Percentiles rank a stretch among this genome's conserved stretches.
Conservation (phyloP, 75 land plant species). For the Selaginella tamariscina region DNA sequence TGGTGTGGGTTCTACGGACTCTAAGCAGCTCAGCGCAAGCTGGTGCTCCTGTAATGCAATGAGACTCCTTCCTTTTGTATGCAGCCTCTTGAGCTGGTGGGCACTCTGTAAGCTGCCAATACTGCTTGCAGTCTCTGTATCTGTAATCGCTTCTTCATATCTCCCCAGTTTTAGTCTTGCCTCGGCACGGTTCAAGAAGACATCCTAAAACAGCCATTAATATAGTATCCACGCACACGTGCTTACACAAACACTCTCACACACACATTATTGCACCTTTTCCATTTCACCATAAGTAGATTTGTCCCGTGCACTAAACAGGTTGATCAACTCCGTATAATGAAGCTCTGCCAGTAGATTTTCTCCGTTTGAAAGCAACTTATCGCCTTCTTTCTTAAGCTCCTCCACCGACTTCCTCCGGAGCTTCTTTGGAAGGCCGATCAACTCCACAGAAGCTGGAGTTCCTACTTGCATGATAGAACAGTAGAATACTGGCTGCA, state of each 20-base stretch:
- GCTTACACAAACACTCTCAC: no score
- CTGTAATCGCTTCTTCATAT: not conserved
- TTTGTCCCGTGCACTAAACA: no score
- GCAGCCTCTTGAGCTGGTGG: not conserved
- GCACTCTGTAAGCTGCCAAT: not conserved
- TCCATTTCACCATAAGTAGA: not conserved
- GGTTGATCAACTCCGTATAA: not conserved
- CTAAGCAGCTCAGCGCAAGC: not conserved
- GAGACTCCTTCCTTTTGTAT: not conserved
- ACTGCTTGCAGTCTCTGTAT: not conserved
- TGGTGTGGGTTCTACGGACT: not conserved
- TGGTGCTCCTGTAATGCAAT: not conserved
- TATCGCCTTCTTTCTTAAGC: not conserved
- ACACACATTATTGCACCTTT: no score
- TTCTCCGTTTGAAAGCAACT: not conserved
- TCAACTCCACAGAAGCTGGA: not conserved
- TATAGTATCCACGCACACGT: no score
- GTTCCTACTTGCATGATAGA: no score
- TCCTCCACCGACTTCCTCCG: not conserved
- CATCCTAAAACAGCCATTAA: no score
- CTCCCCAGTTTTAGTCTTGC: not conserved
- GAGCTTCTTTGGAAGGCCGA: not conserved
- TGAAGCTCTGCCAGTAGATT: not conserved
- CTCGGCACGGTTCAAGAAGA: not conserved
- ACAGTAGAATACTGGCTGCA: no score